Base-by-base conservation (phyloP, 257 asterid genomes). In the Capsicum pubescens region DNA sequence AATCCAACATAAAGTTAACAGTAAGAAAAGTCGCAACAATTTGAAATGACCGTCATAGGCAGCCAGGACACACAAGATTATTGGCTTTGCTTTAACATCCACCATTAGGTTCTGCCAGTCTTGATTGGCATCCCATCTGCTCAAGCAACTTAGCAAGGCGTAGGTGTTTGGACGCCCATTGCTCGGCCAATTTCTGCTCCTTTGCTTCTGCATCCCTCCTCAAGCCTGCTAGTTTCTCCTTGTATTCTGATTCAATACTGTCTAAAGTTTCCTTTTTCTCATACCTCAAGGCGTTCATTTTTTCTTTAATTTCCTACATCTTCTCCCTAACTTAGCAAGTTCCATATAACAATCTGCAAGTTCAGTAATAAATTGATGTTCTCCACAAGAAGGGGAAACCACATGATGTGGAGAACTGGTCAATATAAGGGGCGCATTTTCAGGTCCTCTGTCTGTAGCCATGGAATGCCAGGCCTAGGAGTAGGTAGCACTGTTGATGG, bases 141-240 rank as follows among this genome's bases (percentile, higher is more conserved):
- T 95, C 97, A 16, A 95, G 92, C 83, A 94, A 91, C 89, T 85
- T 91, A 0, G 91, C 87, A n/a, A 95, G 87, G 58, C 94, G 96
- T 1, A 85, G 5, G 87, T 96, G 97, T 88, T 92, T 96, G 0
- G 94, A 92, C 2, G 95, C 91, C 99, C 99, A 96, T 63, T 93
- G 99, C 87, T 96, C 98, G 0, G 97, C 95, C 86, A 96, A 80
- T 79, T 96, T 96, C 91, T 93, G 98, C 88, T 95, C 99, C 83
- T 95, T 94, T 13, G 88, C 89, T 68, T 96, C 98, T 0, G 99
- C 99, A 58, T 96, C 99, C 77, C 97, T 88, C 84, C 98, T 90
- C 87, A 96, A 74, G 7, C 97, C 97, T 0, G 93, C 94, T 5
- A 96, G 64, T 87, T 96, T 98, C 44, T 96, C 98, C 39, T 91